Evolutionary conservation across 2,329 filamentous ascomycete species (phyloP).

Genomic region (Diaporthe nobilis): DNA sequence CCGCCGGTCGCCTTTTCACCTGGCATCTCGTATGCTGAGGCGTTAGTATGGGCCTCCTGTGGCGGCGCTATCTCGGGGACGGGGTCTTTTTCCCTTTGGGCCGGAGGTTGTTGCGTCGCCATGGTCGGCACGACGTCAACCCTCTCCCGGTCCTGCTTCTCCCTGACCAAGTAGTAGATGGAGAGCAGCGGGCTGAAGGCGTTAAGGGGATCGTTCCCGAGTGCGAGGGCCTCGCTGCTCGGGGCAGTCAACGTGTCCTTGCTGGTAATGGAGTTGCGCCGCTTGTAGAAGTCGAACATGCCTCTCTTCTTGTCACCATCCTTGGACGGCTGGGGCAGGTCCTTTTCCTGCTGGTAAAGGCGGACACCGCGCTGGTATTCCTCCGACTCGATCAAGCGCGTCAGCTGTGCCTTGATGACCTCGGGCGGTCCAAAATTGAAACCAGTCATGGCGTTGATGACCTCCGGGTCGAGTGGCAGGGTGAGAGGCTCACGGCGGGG

Average conservation of each 20-base stretch:
- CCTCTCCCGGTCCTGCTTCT: constrained; percentile 89
- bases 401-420: constrained; percentile 84
- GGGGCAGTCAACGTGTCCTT: constrained; percentile 87
- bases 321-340: constrained; percentile 67
- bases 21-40: constrained; percentile 86
- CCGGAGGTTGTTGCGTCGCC: constrained; percentile 41
- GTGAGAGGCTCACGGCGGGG: constrained; percentile 87
- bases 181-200: constrained; percentile 94
- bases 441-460: constrained; percentile 94
- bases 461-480: constrained; percentile 84
- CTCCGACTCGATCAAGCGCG: constrained; percentile 89
- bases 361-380: constrained; percentile 92
- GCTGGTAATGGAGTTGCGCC: constrained; percentile 89
- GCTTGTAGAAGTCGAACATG: constrained; percentile 95
- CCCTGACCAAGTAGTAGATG: constrained; percentile 95
- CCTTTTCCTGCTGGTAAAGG: constrained; percentile 77
- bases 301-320: constrained; percentile 87
- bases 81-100: constrained; percentile 57
- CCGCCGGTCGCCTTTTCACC: constrained; percentile 90
- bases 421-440: constrained; percentile 96
- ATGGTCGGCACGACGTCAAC: constrained; percentile 59
- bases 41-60: constrained; percentile 90
- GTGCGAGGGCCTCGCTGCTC: constrained; percentile 87
- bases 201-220: constrained; percentile 90
- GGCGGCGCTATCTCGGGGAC: constrained; percentile 85